Evolutionary conservation across 805 yeast genomes (phyloP), one percentile per base, ranked within the genome.

Genomic region (Myxozyma geophila): DNA sequence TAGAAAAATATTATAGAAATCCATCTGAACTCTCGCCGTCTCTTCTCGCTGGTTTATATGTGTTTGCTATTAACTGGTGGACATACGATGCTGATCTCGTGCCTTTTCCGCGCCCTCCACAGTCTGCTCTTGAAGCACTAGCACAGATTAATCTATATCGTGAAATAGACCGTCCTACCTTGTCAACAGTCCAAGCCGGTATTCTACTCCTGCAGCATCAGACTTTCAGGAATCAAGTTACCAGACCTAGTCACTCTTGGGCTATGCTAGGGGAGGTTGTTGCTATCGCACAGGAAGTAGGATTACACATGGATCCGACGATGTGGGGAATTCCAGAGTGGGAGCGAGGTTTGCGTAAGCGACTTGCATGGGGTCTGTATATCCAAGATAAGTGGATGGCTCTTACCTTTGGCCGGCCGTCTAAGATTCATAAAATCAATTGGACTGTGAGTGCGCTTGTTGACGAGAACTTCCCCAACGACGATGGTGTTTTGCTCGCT

Each of bases 321-420:
- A 84, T 83, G 67, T 93, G 99, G 99, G 87, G 89, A 71, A 77
- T 93, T 41, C 98, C 98, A 0, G 87, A 88, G 70, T 95, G 98
- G 98, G 99, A 93, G 73, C 81, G 96, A 56, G 96, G 96, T 6
- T 77, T 93, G 54, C 81, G 99, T 58, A 84, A 90, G 70, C 80
- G 98, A 63, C 77, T 93, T 54, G 96, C 98, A 0, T 93, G 99
- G 98, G 98, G 98, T 0, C 95, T 92, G 1, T 93, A 85, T 80
- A 80, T 89, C 57, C 96, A 92, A 74, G 97, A 92, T 72, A 91
- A 92, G 73, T 93, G 98, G 98, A 81, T 88, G 9, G 80, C 96
- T 1, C 77, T 92, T 54, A 84, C 86, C 58, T 96, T 90, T 72
- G 85, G 92, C 0, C 80, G 97, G 49, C 96, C 97, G 1, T 87